phyloP scores from a whole-genome alignment of 192 early-diverging fungal genomes.

The Backusella tuberculispora region DNA sequence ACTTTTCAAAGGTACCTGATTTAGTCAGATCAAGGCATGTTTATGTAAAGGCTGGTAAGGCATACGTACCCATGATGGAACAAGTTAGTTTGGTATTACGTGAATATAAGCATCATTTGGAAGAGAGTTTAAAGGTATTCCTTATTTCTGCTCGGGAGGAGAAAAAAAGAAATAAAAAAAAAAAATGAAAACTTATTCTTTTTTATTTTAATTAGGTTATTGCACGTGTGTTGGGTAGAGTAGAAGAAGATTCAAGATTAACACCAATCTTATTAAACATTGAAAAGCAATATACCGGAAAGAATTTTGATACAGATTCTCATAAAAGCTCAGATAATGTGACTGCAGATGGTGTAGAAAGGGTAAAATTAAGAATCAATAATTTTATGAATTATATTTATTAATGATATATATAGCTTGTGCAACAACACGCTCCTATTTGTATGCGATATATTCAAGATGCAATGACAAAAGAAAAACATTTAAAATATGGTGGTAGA shows the following conservation, averaged over 20 bases:
- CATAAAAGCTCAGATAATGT: constrained; percentile 49
- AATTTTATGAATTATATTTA: not conserved
- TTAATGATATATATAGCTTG: constrained; percentile 45
- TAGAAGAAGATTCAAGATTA: constrained; percentile 93
- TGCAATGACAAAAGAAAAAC: constrained; percentile 71
- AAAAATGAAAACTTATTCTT: not conserved
- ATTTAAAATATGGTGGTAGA: constrained; percentile 86
- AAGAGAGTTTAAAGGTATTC: constrained; percentile 51
- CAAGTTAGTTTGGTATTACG: constrained; percentile 72
- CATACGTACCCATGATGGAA: constrained; percentile 75
- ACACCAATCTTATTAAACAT: constrained; percentile 87
- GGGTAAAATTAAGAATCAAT: constrained; percentile 30
- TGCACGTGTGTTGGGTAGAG: constrained; percentile 76
- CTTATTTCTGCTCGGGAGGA: not conserved
- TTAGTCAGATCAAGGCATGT: constrained; percentile 64
- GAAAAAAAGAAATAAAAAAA: not conserved
- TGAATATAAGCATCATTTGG: constrained; percentile 74
- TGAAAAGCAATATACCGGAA: constrained; percentile 77
- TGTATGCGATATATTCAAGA: constrained; percentile 90
- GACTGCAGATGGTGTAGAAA: constrained; percentile 68
- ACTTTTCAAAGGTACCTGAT: constrained; percentile 71
- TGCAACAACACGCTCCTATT: constrained; percentile 76
- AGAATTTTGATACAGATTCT: constrained; percentile 55
- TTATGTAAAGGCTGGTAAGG: constrained; percentile 64
- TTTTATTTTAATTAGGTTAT: constrained; percentile 51